Percentiles rank a stretch among this genome's conserved stretches.
phyloP scores from a whole-genome alignment of 83 land plant species.

The Isoetes engelmannii region DNA sequence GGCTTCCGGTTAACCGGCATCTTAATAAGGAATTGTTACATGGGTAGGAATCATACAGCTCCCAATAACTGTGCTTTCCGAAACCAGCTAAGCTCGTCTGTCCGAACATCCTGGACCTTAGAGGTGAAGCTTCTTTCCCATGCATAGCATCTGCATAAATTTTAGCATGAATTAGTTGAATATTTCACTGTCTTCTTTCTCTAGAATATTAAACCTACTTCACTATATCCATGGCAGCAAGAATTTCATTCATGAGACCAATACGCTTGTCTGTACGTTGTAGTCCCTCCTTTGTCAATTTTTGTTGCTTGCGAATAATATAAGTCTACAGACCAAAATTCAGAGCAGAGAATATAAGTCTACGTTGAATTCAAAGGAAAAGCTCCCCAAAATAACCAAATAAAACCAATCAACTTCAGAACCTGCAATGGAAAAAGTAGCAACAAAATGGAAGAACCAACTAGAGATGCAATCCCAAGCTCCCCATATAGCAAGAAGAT shows the following conservation, averaged over 20 bases:
- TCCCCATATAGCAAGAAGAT: slow-evolving; percentile 52
- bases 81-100: slow-evolving; percentile 87
- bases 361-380: too few species aligned
- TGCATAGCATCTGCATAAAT: slow-evolving; percentile 66
- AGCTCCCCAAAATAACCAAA: too few species aligned
- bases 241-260: slow-evolving; percentile 82
- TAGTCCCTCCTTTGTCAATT: slow-evolving; percentile 68
- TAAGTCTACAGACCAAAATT: slow-evolving; percentile 36
- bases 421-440: slow-evolving; percentile 78
- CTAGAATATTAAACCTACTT: slow-evolving; percentile 42
- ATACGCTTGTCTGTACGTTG: slow-evolving; percentile 91
- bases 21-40: too few species aligned
- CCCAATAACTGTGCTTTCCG: slow-evolving; percentile 62
- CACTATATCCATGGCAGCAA: slow-evolving; percentile 94
- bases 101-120: slow-evolving; percentile 58
- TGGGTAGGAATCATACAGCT: slow-evolving; percentile 38
- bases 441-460: slow-evolving; percentile 60
- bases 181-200: too few species aligned
- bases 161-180: neutral
- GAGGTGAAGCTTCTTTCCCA: slow-evolving; percentile 82
- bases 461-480: slow-evolving; percentile 63
- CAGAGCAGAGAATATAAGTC: too few species aligned
- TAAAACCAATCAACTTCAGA: too few species aligned
- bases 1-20: too few species aligned
- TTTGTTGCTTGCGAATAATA: slow-evolving; percentile 66